Percentiles rank a stretch among this genome's conserved stretches.
Evolutionary conservation across 768 basidiomycete species (phyloP).

Genomic region (Lentinula boryana): DNA sequence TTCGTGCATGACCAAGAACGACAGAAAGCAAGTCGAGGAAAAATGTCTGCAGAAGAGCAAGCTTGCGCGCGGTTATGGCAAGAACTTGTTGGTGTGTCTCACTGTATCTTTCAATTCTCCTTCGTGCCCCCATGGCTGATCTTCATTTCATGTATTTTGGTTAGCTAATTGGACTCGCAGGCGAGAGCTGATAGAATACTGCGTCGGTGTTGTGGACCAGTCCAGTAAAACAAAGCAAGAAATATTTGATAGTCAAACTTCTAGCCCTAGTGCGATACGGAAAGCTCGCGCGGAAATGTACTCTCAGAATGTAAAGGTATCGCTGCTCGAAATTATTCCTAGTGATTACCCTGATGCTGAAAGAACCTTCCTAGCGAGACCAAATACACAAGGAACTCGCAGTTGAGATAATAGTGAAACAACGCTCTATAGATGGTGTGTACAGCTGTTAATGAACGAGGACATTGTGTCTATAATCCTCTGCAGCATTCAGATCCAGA

Average conservation of each 20-base stretch:
- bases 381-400: constrained; percentile 51
- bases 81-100: constrained; percentile 59
- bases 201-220: constrained; percentile 63
- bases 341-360: neutral
- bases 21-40: constrained; percentile 20
- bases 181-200: constrained; percentile 70
- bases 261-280: constrained; percentile 35
- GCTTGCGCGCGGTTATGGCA: constrained; percentile 75
- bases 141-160: neutral
- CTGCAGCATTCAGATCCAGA: constrained; percentile 66
- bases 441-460: constrained; percentile 7
- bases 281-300: constrained; percentile 52
- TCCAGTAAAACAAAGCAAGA: constrained; percentile 51
- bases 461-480: constrained; percentile 6
- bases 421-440: constrained; percentile 49
- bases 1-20: constrained; percentile 71
- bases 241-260: constrained; percentile 30
- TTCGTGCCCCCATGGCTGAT: constrained; percentile 11
- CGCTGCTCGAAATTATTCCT: neutral
- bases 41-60: constrained; percentile 56
- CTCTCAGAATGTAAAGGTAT: constrained; percentile 68
- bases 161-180: constrained; percentile 70
- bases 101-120: constrained; percentile 11
- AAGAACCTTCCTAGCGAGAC: constrained; percentile 31
- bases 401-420: constrained; percentile 47